Evolutionary conservation across 495 filamentous ascomycete genomes (phyloP), one percentile per base, ranked within the genome.

Genomic region (Penicillium odoratum): DNA sequence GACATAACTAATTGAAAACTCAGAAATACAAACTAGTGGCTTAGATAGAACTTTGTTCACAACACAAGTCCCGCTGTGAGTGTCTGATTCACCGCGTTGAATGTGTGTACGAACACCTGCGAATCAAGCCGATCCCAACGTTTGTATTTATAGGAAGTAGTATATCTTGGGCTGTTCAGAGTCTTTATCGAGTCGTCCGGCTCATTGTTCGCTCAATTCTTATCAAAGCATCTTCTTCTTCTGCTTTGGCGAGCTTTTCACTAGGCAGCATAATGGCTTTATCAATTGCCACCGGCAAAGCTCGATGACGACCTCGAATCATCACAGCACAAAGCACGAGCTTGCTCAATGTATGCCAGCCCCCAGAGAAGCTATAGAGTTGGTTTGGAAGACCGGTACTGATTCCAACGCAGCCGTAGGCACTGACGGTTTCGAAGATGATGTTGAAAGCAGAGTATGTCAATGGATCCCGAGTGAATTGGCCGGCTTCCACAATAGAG

Each of bases 381-480:
- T 80, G 74, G 38, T 81, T 78, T 0, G 89, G 88, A 28, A 86
- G 70, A 0, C 92, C 91, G 6, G 91, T 81, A 46, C 80, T 85
- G 47, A 96, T 87, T 4, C 92, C 91, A 5, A 95, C 92, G 63
- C 88, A 90, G n/a, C 88, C 90, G 63, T 96, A 95, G 0, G 83
- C 92, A 10, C 83, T 87, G 3, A 95, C 88, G 21, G 89, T 83
- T 62, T 96, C 92, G 65, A 96, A 96, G 30, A 92, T 78, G 55
- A 95, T 82, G 63, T 93, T 94, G 72, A 95, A 95, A n/a, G 91
- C 85, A 48, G 84, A 88, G 74, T 84, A 93, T 3, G 78, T 79
- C 13, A 87, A 76, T 0, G 91, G 91, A 53, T 91, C 78, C 26
- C 69, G 64, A 10, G 81, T 77, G 69, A 88, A 91, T 57, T 89